These are phyloP conservation scores for Astrothelium subdiscretum DNA, from an alignment of 495 filamentous ascomycete species.

Conservation along the genomic window DNA sequence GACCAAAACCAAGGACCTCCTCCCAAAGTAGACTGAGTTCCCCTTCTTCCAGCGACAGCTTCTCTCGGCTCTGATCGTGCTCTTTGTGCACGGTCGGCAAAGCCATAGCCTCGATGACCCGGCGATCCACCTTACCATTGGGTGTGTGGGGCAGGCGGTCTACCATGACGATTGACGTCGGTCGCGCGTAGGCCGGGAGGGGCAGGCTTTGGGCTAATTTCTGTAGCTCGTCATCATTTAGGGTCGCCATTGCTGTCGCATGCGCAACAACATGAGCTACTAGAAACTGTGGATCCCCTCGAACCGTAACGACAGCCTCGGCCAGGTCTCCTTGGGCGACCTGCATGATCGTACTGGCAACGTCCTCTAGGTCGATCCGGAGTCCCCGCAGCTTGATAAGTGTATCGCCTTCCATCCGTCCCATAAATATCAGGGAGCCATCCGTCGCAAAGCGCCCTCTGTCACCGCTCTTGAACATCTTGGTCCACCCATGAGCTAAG, in stretches of 20 bases:
- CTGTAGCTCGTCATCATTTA: neutral
- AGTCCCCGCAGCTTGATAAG: constrained; percentile 10
- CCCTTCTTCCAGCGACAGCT: neutral
- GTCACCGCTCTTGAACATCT: constrained; percentile 7
- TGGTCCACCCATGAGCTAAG: neutral
- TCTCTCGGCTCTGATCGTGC: neutral
- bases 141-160: neutral
- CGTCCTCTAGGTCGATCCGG: constrained; percentile 8
- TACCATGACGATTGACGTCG: neutral
- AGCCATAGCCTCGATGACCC: neutral
- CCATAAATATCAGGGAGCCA: neutral
- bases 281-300: neutral
- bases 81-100: neutral
- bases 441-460: neutral
- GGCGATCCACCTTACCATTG: neutral
- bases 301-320: neutral
- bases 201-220: neutral
- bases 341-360: neutral
- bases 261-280: neutral
- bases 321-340: neutral
- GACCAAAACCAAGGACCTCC: neutral
- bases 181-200: neutral
- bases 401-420: constrained; percentile 3
- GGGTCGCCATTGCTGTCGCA: neutral
- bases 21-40: neutral